Conservation (phyloP, 177 flowering plant species). For the Tripterygium wilfordii region DNA sequence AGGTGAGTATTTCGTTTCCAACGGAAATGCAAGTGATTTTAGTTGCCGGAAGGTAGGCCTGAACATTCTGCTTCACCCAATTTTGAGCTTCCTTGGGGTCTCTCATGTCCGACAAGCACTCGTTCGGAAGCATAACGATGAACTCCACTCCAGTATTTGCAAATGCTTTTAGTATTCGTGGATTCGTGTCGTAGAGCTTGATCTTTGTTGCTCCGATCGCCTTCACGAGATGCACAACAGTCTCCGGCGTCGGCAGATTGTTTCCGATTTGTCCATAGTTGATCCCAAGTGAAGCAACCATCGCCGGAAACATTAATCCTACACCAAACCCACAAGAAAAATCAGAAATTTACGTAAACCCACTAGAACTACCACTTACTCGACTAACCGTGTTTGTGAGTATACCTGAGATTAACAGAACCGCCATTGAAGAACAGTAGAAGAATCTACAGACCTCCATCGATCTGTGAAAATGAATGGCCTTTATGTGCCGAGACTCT, state of each 20-base stretch:
- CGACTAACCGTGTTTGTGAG: no score
- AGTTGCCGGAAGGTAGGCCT: constrained; percentile 58
- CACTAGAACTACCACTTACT: no score
- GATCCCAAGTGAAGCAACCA: constrained; percentile 45
- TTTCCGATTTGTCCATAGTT: constrained; percentile 88
- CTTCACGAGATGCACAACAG: constrained; percentile 53
- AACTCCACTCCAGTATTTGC: constrained; percentile 74
- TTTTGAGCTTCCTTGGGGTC: constrained; percentile 42
- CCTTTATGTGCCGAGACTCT: no score
- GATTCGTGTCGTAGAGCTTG: constrained; percentile 85
- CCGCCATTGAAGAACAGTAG: constrained; percentile 3
- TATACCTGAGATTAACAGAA: constrained; percentile 9
- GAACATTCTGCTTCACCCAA: constrained; percentile 73
- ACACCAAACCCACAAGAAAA: not conserved
- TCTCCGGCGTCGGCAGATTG: constrained; percentile 69
- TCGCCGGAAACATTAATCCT: constrained; percentile 21
- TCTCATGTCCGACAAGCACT: constrained; percentile 43
- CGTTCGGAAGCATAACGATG: constrained; percentile 64
- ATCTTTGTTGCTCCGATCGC: constrained; percentile 57
- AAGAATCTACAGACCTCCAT: constrained; percentile 4
- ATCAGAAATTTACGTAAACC: no score
- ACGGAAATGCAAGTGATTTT: constrained; percentile 69
- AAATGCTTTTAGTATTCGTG: constrained; percentile 62
- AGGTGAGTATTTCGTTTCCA: constrained; percentile 82
- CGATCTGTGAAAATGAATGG: not conserved